Evolutionary conservation across 225 moss, liverwort and hornwort genomes (phyloP).

Genomic region (Marchantia paleacea): DNA sequence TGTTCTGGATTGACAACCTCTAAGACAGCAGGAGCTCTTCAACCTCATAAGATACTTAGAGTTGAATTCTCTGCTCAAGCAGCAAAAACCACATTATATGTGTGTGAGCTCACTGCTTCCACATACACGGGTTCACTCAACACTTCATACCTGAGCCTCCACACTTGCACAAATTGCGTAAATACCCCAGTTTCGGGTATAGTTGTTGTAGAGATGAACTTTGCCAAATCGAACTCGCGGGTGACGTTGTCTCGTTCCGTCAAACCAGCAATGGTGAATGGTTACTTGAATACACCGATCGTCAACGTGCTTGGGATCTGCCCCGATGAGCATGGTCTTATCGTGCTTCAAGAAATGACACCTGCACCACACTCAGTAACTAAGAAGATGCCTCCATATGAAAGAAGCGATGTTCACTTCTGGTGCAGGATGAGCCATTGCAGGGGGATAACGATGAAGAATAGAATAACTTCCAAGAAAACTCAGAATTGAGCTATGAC

Average conservation of each 20-base stretch:
- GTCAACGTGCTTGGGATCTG: slow-evolving; percentile 75
- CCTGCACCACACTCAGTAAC: slow-evolving; percentile 35
- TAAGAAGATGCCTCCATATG: background rate
- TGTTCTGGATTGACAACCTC: background rate
- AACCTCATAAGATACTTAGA: background rate
- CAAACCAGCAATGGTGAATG: slow-evolving; percentile 92
- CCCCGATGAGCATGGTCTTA: slow-evolving; percentile 94
- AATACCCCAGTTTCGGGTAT: slow-evolving; percentile 88
- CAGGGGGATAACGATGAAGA: background rate
- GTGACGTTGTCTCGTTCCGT: slow-evolving; percentile 86
- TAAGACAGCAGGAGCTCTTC: background rate
- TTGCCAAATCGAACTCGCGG: slow-evolving; percentile 94
- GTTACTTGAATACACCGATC: slow-evolving; percentile 91
- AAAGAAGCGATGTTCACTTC: background rate
- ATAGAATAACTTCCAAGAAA: background rate
- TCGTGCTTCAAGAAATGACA: slow-evolving; percentile 86
- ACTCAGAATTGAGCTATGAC: background rate
- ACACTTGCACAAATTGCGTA: slow-evolving; percentile 97
- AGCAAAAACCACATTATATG: no score
- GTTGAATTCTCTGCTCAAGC: no score
- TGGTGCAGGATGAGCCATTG: background rate
- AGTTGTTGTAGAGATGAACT: slow-evolving; percentile 95
- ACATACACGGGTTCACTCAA: background rate
- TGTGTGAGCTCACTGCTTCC: background rate
- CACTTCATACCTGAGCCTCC: slow-evolving; percentile 70